Percentiles rank a stretch among this genome's conserved stretches.
These are phyloP conservation scores for Neofusicoccum sp. DNA, from an alignment of 2,329 filamentous ascomycete genomes.

Conservation along the genomic window DNA sequence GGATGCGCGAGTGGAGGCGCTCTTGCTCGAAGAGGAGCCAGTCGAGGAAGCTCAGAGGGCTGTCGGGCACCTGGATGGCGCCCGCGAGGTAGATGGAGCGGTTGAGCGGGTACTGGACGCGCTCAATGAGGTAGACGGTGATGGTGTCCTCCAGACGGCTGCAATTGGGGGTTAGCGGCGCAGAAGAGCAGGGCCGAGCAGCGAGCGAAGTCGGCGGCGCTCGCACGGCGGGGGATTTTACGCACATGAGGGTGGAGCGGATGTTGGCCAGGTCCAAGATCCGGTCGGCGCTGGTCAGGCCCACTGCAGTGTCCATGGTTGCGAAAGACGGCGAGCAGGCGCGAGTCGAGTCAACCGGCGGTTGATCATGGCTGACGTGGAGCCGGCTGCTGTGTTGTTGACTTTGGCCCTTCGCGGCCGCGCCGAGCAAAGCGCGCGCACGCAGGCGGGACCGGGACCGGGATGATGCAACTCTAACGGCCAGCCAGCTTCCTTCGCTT, in stretches of 20 bases:
- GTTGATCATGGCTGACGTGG: conserved; percentile 7
- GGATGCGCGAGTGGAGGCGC: conserved; percentile 84
- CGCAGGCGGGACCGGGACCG: conserved; percentile 10
- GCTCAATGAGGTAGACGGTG: conserved; percentile 93
- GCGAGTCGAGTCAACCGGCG: not conserved
- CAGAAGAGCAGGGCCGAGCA: conserved; percentile 11
- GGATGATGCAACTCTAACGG: conserved; percentile 15
- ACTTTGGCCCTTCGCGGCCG: not conserved
- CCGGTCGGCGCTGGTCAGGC: conserved; percentile 79
- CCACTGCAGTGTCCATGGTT: conserved; percentile 84
- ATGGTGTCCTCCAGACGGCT: conserved; percentile 98
- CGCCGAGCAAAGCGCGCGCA: conserved; percentile 14
- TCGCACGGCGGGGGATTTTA: conserved; percentile 18
- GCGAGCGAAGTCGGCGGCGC: not conserved
- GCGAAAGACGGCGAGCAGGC: not conserved
- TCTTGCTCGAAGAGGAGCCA: conserved; percentile 93
- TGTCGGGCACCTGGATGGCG: conserved; percentile 74
- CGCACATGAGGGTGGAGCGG: conserved; percentile 88
- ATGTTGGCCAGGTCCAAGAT: conserved; percentile 89
- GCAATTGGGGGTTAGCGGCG: conserved; percentile 15
- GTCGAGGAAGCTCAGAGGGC: conserved; percentile 77
- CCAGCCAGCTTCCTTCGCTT: not conserved
- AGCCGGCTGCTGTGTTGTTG: not conserved
- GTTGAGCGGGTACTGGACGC: conserved; percentile 95
- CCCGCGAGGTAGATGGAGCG: conserved; percentile 79